A percentile compares a stretch with the other conserved stretches of the same genome.
Conservation (phyloP, 169 alveolate genomes). For the Eimeria tenella region DNA sequence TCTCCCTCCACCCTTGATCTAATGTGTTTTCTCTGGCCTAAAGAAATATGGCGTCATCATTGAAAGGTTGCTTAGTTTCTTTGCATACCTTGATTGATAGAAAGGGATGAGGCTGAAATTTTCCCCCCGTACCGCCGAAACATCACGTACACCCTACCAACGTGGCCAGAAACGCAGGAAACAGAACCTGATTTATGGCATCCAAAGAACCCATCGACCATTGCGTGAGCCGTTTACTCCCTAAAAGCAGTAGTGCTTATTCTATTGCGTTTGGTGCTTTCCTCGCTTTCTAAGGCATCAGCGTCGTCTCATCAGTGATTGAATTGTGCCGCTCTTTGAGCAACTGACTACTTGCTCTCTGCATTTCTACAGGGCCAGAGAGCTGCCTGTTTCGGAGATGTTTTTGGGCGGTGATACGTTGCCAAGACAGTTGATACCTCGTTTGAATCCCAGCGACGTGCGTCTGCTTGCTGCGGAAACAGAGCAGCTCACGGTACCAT, state of each 20-base stretch:
- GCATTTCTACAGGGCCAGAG: constrained; percentile 32
- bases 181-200: constrained; percentile 70
- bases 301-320: too few species aligned
- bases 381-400: constrained; percentile 14
- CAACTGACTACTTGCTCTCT: too few species aligned
- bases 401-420: constrained; percentile 57
- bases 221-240: constrained; percentile 22
- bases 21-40: too few species aligned
- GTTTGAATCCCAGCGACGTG: constrained; percentile 49
- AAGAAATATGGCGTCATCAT: too few species aligned
- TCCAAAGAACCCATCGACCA: constrained; percentile 55
- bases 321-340: too few species aligned
- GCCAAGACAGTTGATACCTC: constrained; percentile 60
- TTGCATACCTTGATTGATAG: neutral
- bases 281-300: too few species aligned
- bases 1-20: neutral
- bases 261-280: too few species aligned
- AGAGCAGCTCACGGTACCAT: constrained; percentile 68
- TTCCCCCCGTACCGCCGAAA: constrained; percentile 61
- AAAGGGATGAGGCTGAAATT: constrained; percentile 47
- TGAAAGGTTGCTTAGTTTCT: neutral
- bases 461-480: constrained; percentile 71
- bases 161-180: constrained; percentile 55
- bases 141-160: constrained; percentile 40
- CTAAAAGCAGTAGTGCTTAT: too few species aligned